These are phyloP conservation scores for Paecilomyces niveus DNA, from an alignment of 2,329 filamentous ascomycete genomes.

Conservation along the genomic window DNA sequence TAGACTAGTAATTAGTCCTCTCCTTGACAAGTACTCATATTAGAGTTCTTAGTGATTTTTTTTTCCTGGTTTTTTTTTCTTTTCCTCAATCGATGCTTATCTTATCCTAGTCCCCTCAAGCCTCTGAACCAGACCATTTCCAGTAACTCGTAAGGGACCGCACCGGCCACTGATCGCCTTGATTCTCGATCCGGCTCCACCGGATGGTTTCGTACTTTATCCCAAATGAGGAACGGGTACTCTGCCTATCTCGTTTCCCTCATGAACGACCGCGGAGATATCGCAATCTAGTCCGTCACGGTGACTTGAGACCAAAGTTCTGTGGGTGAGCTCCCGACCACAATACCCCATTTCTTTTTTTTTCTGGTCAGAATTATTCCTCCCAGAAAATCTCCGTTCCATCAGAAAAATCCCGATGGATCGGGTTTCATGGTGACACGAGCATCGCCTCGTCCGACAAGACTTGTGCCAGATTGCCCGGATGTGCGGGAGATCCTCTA, in stretches of 20 bases:
- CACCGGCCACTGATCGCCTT: background rate
- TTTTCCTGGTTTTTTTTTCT: too few relatives aligned
- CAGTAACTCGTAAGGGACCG: background rate
- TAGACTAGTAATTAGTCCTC: background rate
- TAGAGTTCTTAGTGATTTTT: too few relatives aligned
- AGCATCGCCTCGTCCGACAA: background rate
- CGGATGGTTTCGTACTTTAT: background rate
- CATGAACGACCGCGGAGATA: too few relatives aligned
- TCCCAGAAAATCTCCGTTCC: too few relatives aligned
- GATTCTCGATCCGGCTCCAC: background rate
- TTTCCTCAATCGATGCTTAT: background rate
- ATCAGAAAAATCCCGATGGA: background rate
- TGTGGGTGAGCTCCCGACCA: too few relatives aligned
- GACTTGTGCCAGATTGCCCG: background rate
- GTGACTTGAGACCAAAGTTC: too few relatives aligned
- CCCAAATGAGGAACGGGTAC: background rate
- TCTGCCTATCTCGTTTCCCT: too few relatives aligned
- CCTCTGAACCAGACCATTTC: background rate
- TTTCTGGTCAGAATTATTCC: too few relatives aligned
- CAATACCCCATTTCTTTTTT: too few relatives aligned
- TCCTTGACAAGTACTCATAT: background rate
- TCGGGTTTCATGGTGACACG: background rate
- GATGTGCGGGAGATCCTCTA: background rate
- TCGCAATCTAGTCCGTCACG: too few relatives aligned
- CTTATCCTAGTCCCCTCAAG: background rate